phyloP scores from a whole-genome alignment of 768 basidiomycete species.

The Termitomyces sp. region DNA sequence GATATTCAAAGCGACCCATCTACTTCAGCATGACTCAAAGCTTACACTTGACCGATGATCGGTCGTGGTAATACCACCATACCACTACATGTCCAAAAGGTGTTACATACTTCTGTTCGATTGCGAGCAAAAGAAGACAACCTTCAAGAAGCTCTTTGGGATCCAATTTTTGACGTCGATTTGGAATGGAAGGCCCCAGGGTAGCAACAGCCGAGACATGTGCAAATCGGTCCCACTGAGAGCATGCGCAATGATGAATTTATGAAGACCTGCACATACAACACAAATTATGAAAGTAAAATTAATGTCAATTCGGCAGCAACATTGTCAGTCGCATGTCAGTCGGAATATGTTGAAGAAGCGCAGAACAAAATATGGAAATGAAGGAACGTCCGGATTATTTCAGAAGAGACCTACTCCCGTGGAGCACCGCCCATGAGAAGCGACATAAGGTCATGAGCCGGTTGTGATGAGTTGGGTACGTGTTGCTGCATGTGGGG shows the following conservation, averaged over 20 bases:
- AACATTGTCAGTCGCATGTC: slow-evolving; percentile 1
- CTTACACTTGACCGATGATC: too few species aligned
- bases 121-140: background rate
- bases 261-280: slow-evolving; percentile 11
- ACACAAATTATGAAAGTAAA: slow-evolving; percentile 10
- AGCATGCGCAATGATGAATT: slow-evolving; percentile 14
- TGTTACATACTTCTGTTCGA: background rate
- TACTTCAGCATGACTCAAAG: background rate
- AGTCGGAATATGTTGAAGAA: slow-evolving; percentile 1
- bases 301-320: slow-evolving; percentile 5
- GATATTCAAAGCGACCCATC: background rate
- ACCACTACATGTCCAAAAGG: background rate
- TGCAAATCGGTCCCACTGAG: slow-evolving; percentile 2
- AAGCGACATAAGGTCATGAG: slow-evolving; percentile 80
- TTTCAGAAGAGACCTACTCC: slow-evolving; percentile 44
- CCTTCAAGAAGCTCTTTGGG: background rate
- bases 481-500: slow-evolving; percentile 57
- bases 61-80: background rate
- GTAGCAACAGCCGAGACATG: slow-evolving; percentile 10
- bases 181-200: slow-evolving; percentile 4
- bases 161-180: background rate
- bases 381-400: slow-evolving; percentile 8
- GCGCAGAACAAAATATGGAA: slow-evolving; percentile 2
- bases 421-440: slow-evolving; percentile 72
- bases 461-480: slow-evolving; percentile 46